These are phyloP conservation scores for Gossypium schwendimanii DNA, from an alignment of 441 rosid species.

Conservation along the genomic window DNA sequence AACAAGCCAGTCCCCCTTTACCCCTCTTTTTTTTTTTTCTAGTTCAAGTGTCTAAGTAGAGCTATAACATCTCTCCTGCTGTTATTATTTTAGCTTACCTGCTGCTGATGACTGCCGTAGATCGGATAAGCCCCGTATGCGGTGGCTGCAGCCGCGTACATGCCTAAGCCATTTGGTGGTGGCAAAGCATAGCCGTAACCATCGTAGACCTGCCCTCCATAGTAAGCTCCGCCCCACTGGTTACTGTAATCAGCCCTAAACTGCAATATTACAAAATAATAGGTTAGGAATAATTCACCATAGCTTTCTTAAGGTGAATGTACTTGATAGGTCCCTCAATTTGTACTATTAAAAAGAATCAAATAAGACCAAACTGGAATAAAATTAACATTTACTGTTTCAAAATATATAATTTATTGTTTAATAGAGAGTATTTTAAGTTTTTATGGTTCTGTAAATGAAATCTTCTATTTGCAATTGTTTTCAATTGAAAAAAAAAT, in stretches of 20 bases:
- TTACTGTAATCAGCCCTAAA: slow-evolving; percentile 38
- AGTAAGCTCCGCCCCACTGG: slow-evolving; percentile 52
- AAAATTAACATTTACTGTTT: too few species aligned
- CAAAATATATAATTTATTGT: too few species aligned
- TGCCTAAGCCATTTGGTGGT: slow-evolving; percentile 41
- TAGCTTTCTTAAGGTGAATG: neutral
- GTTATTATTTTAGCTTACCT: slow-evolving; percentile 65
- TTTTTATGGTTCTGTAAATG: too few species aligned
- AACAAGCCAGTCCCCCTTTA: slow-evolving; percentile 25
- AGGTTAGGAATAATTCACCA: neutral
- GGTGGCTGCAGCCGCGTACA: slow-evolving; percentile 45
- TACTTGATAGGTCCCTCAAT: too few species aligned
- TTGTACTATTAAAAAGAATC: too few species aligned
- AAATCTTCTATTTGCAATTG: too few species aligned
- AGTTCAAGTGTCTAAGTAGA: slow-evolving; percentile 22
- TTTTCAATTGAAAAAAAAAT: too few species aligned
- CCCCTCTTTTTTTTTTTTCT: slow-evolving; percentile 9
- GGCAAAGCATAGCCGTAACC: slow-evolving; percentile 47
- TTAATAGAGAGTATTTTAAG: too few species aligned
- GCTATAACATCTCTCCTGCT: slow-evolving; percentile 14
- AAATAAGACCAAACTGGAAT: too few species aligned
- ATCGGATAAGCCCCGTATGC: slow-evolving; percentile 66
- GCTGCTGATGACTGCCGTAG: slow-evolving; percentile 80
- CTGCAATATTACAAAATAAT: slow-evolving; percentile 21
- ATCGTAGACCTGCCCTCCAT: slow-evolving; percentile 50